Conservation (phyloP, 1,284 basidiomycete genomes). For the Phellinidium pouzarii region DNA sequence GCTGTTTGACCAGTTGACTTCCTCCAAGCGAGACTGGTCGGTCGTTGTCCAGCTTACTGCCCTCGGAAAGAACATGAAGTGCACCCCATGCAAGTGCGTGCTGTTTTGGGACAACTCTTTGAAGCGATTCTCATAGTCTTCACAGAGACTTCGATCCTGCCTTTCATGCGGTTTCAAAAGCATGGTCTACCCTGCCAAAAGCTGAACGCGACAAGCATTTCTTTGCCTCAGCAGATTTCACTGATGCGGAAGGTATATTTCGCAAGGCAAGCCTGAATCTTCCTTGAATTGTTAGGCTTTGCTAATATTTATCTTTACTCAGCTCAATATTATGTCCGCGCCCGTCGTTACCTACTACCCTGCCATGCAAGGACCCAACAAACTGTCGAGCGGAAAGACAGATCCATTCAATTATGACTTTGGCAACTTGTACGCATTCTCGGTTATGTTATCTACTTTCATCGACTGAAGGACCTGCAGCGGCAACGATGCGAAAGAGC, state of each 20-base stretch:
- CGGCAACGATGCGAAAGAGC: constrained; percentile 69
- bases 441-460: constrained; percentile 10
- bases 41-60: constrained; percentile 83
- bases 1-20: constrained; percentile 70
- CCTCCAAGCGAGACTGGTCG: constrained; percentile 76
- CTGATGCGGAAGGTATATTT: constrained; percentile 68
- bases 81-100: constrained; percentile 70
- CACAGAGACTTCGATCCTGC: constrained; percentile 78
- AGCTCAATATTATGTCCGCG: constrained; percentile 68
- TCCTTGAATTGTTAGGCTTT: background rate
- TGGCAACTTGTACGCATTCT: constrained; percentile 35
- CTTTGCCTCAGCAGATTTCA: constrained; percentile 89
- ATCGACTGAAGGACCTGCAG: constrained; percentile 36
- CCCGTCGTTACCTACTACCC: constrained; percentile 79
- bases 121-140: constrained; percentile 11
- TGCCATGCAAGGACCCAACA: constrained; percentile 63
- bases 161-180: constrained; percentile 71
- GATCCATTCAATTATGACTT: constrained; percentile 74
- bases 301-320: constrained; percentile 2
- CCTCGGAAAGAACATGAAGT: constrained; percentile 69
- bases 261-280: constrained; percentile 50
- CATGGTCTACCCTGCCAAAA: constrained; percentile 62
- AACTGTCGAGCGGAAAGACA: constrained; percentile 43
- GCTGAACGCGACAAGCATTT: constrained; percentile 74
- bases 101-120: constrained; percentile 4